Percentiles rank a stretch among this genome's conserved stretches.
phyloP scores from a whole-genome alignment of 2,329 filamentous ascomycete species.

The Zymoseptoria passerinii region DNA sequence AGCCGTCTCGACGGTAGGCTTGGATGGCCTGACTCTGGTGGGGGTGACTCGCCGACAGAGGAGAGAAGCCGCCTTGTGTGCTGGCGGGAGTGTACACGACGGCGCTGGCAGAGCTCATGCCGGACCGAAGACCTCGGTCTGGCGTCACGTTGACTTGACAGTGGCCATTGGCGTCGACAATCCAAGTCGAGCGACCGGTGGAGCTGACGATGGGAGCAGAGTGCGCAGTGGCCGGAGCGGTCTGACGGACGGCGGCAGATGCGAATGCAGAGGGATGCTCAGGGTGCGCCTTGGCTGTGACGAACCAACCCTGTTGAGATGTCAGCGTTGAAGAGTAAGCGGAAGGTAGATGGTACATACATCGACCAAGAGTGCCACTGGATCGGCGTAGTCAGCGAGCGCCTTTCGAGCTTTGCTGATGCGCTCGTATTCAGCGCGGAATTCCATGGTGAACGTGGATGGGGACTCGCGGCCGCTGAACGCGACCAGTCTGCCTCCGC shows the following conservation, averaged over 20 bases:
- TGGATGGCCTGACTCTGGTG: no score
- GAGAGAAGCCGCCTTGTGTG: no score
- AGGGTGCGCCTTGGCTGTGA: neutral
- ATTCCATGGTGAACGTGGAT: constrained; percentile 13
- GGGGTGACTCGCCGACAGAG: no score
- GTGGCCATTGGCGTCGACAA: neutral
- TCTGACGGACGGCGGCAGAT: neutral
- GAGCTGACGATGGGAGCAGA: neutral
- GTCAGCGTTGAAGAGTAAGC: constrained; percentile 6
- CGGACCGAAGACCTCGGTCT: neutral
- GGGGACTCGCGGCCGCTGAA: constrained; percentile 10
- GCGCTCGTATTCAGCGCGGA: constrained; percentile 24
- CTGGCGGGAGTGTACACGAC: neutral
- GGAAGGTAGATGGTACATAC: constrained; percentile 10
- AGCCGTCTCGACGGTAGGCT: no score
- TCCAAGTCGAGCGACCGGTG: neutral
- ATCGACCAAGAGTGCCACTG: constrained; percentile 5
- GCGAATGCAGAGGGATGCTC: neutral
- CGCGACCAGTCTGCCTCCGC: constrained; percentile 19
- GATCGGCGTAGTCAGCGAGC: constrained; percentile 3
- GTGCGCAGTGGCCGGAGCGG: neutral
- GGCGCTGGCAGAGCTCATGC: neutral
- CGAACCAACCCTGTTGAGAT: constrained; percentile 8
- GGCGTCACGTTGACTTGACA: neutral
- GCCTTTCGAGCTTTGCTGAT: constrained; percentile 18